Evolutionary conservation across 1,284 basidiomycete genomes (phyloP).

Genomic region (Lentinula novae-zelandiae): DNA sequence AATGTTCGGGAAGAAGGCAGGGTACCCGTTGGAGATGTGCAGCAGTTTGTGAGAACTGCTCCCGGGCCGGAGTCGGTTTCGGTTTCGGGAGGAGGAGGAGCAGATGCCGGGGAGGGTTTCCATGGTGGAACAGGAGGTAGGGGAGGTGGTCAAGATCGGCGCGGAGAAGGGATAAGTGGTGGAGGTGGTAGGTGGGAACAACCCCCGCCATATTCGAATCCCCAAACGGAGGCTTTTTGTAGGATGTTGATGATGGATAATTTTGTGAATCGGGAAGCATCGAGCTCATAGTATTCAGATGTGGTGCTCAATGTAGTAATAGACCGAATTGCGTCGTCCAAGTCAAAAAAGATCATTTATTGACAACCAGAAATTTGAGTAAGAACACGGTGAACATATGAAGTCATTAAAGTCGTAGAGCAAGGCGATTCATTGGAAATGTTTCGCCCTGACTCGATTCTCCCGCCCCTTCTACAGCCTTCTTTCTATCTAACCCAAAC

Average conservation of each 20-base stretch:
- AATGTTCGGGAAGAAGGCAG: conserved; percentile 32
- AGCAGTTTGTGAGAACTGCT: conserved; percentile 74
- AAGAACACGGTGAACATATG: neutral
- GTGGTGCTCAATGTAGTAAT: too few species aligned
- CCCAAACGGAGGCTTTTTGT: conserved; percentile 89
- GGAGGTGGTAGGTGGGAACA: neutral
- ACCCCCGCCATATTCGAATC: conserved; percentile 71
- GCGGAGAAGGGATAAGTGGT: conserved; percentile 15
- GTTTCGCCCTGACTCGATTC: neutral
- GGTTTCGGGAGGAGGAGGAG: conserved; percentile 19
- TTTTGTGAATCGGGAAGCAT: conserved; percentile 58
- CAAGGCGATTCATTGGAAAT: neutral
- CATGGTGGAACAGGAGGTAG: neutral
- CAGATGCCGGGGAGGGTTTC: too few species aligned
- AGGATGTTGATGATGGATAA: conserved; percentile 78
- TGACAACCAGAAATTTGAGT: too few species aligned
- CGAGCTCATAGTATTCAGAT: too few species aligned
- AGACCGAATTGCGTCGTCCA: too few species aligned
- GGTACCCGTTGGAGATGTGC: conserved; percentile 51
- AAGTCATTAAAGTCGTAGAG: neutral
- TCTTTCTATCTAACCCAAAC: neutral
- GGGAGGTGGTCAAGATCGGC: conserved; percentile 16
- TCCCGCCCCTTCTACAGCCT: too few species aligned
- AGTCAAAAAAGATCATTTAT: too few species aligned
- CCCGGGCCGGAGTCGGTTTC: conserved; percentile 52